Conservation (phyloP, 805 yeast species). For the Yarrowia keelungensis region DNA sequence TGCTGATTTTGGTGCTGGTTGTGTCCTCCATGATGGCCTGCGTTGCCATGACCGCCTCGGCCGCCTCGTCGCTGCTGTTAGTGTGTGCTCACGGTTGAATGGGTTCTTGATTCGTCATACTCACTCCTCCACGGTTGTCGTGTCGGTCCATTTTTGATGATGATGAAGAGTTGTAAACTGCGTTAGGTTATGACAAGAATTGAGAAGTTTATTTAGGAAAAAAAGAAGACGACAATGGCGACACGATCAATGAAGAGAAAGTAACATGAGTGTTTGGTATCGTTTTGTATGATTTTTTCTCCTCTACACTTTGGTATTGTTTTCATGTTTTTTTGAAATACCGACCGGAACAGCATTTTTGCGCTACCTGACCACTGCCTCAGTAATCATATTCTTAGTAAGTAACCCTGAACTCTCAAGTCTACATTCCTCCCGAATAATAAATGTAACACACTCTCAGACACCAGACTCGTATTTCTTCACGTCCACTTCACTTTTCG, state of each 20-base stretch:
- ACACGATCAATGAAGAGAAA: too few species aligned
- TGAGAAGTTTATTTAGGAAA: not conserved
- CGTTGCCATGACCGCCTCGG: constrained; percentile 41
- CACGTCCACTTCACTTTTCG: not conserved
- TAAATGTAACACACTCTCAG: too few species aligned
- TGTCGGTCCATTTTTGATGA: constrained; percentile 38
- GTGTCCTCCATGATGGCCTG: constrained; percentile 41
- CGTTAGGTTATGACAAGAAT: constrained; percentile 19
- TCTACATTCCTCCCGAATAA: not conserved
- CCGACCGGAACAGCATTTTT: too few species aligned
- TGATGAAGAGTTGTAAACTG: constrained; percentile 26
- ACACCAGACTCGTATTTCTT: too few species aligned
- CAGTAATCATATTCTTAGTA: too few species aligned
- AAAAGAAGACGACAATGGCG: not conserved
- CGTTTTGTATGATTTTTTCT: too few species aligned
- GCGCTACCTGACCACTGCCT: too few species aligned
- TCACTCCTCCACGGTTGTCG: constrained; percentile 40
- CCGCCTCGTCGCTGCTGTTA: constrained; percentile 40
- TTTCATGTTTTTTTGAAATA: not conserved
- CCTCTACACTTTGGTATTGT: not conserved
- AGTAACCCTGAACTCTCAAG: too few species aligned
- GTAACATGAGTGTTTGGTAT: not conserved
- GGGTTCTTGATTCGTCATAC: not conserved
- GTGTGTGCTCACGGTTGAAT: not conserved
- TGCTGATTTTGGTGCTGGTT: constrained; percentile 40